Base-by-base conservation (phyloP, 2,329 filamentous ascomycete species). In the Botrytis porri region DNA sequence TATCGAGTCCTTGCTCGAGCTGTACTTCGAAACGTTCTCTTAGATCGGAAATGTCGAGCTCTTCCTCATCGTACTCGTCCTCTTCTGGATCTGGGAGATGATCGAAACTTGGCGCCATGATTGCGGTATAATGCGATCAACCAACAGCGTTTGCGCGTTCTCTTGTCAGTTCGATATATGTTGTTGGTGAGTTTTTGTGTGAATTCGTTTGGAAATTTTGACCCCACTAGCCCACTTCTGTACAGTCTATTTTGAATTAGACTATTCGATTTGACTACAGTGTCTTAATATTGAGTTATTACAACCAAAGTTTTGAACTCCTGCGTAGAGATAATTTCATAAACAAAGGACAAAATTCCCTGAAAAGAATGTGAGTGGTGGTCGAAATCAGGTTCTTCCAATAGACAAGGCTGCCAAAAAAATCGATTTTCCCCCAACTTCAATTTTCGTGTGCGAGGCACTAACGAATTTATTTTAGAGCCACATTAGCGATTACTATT, bases 1-100 rank as follows among this genome's bases (percentile, higher is more conserved):
- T 92, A 82, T 99, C 96, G 80, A 98, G 92, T 74, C 96, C 96
- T 83, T 97, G 93, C 83, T 99, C 96, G 77, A 98, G 88, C 82
- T 95, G 93, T 76, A 98, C 95, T 84, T 98, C 94, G 82, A 95
- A 98, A 84, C 97, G 94, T 83, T 97, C 95, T 82, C 91, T 89
- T 78, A 99, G 88, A 85, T 99, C 95, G 79, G 93, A 95, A 83
- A 97, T 94, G 83, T 98, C 95, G 83, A 98, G 92, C 82, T 98
- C 94, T 84, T 96, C 92, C 82, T 97, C 95, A 82, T 95, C 92
- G 80, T 96, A 94, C 78, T 91, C 89, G 81, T 92, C 89, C 83
- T 95, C 91, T 83, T 97, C 93, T 80, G 95, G 93, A 83, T 97
- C 94, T 83, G 92, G 92, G 82, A 98, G 88, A 81, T 94, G 93